A percentile compares a stretch with the other conserved stretches of the same genome.
Evolutionary conservation across 768 basidiomycete genomes (phyloP).

Genomic region (Podaxis sp.): DNA sequence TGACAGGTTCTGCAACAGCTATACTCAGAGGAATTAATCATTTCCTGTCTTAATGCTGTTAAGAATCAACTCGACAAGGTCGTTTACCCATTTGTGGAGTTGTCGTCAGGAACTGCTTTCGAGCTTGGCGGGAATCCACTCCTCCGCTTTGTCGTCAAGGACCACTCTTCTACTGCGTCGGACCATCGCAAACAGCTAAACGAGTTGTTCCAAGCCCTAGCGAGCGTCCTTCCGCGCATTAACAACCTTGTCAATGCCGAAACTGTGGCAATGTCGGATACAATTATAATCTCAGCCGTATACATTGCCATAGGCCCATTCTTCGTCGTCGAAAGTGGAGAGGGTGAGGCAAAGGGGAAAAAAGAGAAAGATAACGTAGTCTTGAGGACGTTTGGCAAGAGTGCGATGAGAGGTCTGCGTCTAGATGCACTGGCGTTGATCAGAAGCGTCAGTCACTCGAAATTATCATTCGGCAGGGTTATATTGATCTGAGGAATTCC

Average conservation of each 20-base stretch:
- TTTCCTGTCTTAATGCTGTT: conserved; percentile 68
- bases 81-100: conserved; percentile 87
- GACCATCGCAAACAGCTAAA: conserved; percentile 23
- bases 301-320: conserved; percentile 95
- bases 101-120: conserved; percentile 42
- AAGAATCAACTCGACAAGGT: conserved; percentile 80
- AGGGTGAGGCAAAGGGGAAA: conserved; percentile 44
- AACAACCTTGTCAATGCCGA: conserved; percentile 73
- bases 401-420: conserved; percentile 79
- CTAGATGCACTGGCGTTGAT: conserved; percentile 83
- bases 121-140: conserved; percentile 43
- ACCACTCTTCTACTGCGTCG: conserved; percentile 35
- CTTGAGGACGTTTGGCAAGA: conserved; percentile 67
- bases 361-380: conserved; percentile 62
- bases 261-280: conserved; percentile 79
- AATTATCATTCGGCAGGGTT: neutral
- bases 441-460: conserved; percentile 64
- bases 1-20: conserved; percentile 45
- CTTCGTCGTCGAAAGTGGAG: conserved; percentile 76
- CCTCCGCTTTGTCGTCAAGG: conserved; percentile 51
- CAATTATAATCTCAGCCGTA: conserved; percentile 88
- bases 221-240: conserved; percentile 72
- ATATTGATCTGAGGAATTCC: conserved; percentile 2
- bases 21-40: conserved; percentile 93
- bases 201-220: conserved; percentile 73